Base-by-base conservation (phyloP, 352 stramenopile genomes). In the Globisporangium spiculum region DNA sequence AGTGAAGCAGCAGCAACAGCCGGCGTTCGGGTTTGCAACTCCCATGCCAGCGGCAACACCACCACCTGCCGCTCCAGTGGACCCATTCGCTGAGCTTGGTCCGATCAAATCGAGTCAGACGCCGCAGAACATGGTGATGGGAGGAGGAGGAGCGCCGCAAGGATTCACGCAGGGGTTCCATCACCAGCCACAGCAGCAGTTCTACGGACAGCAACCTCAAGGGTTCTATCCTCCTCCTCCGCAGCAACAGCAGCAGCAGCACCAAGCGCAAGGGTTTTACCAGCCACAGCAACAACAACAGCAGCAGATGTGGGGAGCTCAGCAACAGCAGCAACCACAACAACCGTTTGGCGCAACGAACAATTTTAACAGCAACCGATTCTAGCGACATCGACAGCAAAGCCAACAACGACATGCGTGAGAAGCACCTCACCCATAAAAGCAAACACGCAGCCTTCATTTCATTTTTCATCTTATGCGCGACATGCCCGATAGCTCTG, bases 1-100 rank as follows among this genome's bases (percentile, higher is more conserved):
- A 2, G 76, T 84, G 18, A 91, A 84, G 60, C 77, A 71, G 30
- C 75, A 72, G 26, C 63, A 69, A 52, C 26, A 54, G 2, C 57
- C 50, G 10, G 64, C 74, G 8, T 83, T 81, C 59, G 79, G 81
- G 18, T 87, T 85, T 27, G 61, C 65, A 41, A 30, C 75, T 65
- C 68, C 75, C 10, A 41, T 44, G n/a, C 50, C 62, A 24, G 22
- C 60, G 12, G 9, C 66, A 8, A 36, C 48, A 27, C 69, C 65
- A 20, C 27, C 69, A 5, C 24, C 73, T 6, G 56, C 73, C 46
- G 68, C 71, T 24, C 58, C 72, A n/a, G 60, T 70, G 2, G 83
- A 90, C 69, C 83, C 79, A 16, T 89, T 91, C 63, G 81, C 69
- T 54, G 75, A 70, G 24, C 80, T 91, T 64, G 66, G 63, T 52